Conservation (phyloP, 257 asterid species). For the Przewalskia tangutica region DNA sequence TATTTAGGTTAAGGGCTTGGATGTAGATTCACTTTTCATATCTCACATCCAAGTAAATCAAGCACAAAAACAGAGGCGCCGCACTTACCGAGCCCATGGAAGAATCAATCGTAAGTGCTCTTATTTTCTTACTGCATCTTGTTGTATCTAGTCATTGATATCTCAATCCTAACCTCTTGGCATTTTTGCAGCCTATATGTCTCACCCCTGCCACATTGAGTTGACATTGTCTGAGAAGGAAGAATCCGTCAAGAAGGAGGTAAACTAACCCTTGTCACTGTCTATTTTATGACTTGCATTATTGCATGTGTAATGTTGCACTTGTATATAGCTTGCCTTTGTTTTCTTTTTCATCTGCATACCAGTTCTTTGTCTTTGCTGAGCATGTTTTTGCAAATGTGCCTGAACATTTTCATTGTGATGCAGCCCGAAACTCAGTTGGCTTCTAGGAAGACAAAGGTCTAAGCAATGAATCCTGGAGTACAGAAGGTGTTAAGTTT, state of each 20-base stretch:
- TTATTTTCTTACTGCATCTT: neutral
- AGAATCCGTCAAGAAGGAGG: slow-evolving; percentile 67
- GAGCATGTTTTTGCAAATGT: neutral
- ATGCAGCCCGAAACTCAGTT: slow-evolving; percentile 21
- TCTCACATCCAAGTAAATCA: slow-evolving; percentile 72
- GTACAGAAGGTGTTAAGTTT: neutral
- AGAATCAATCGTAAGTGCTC: slow-evolving; percentile 51
- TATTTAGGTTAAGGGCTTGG: slow-evolving; percentile 59
- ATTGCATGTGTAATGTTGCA: neutral
- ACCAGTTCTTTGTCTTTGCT: neutral
- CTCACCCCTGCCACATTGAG: slow-evolving; percentile 70
- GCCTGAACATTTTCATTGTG: neutral
- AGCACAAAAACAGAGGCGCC: slow-evolving; percentile 67
- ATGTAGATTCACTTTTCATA: slow-evolving; percentile 61
- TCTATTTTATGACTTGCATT: neutral
- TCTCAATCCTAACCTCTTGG: neutral
- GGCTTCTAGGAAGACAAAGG: slow-evolving; percentile 14
- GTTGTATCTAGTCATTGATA: neutral
- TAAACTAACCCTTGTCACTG: neutral
- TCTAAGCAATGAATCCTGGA: neutral
- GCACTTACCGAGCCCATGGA: slow-evolving; percentile 76
- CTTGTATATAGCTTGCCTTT: too few relatives aligned
- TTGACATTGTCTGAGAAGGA: slow-evolving; percentile 56
- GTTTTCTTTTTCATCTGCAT: neutral
- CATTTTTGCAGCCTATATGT: slow-evolving; percentile 42